Conservation (phyloP, 495 filamentous ascomycete genomes). For the Neurospora cerealis region DNA sequence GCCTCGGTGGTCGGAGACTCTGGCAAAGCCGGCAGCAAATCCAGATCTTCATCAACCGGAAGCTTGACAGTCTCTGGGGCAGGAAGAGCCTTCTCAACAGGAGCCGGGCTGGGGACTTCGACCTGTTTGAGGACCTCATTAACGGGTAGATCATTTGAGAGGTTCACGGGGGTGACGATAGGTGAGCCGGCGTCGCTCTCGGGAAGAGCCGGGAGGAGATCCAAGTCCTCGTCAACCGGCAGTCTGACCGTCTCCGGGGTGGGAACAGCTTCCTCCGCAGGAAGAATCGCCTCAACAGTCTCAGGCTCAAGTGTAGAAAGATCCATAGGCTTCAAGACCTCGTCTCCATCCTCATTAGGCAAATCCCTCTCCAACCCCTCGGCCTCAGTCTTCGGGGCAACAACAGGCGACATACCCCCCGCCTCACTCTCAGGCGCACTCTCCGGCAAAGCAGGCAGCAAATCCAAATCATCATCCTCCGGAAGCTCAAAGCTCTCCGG, state of each 20-base stretch:
- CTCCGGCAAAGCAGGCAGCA: not conserved
- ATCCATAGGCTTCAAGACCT: not conserved
- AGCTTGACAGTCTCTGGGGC: not conserved
- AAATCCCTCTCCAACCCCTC: not conserved
- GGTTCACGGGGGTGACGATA: not conserved
- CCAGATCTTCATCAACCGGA: not conserved
- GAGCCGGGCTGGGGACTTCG: not conserved
- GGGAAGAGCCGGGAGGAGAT: not conserved
- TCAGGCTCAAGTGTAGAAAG: not conserved
- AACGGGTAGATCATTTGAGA: not conserved
- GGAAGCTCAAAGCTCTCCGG: not conserved
- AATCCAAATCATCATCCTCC: not conserved
- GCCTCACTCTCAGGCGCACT: not conserved
- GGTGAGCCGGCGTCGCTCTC: not conserved
- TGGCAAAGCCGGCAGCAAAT: not conserved
- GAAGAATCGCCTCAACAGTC: not conserved
- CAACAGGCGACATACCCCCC: not conserved
- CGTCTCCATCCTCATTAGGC: not conserved
- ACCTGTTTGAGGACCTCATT: not conserved
- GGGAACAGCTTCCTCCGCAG: not conserved
- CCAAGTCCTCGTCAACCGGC: not conserved
- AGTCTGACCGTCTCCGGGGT: not conserved
- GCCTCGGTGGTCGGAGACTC: not conserved
- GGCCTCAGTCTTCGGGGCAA: not conserved
- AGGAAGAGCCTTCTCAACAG: not conserved